Evolutionary conservation across 2,329 filamentous ascomycete species (phyloP).

Genomic region (Exophiala lecanii-corni): DNA sequence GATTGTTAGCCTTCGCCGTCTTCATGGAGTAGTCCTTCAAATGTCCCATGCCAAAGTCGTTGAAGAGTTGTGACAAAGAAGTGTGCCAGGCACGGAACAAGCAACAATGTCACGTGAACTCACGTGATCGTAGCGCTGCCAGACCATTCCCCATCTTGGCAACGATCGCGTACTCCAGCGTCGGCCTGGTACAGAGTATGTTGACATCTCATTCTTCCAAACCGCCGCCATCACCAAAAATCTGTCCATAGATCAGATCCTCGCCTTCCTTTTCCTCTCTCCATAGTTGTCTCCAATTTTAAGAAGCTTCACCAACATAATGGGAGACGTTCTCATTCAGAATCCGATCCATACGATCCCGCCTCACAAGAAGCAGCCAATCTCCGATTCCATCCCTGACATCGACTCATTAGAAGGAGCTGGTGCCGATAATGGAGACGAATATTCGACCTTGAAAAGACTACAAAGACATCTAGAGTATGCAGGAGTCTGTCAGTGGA

Average conservation of each 20-base stretch:
- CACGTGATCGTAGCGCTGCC: too few species aligned
- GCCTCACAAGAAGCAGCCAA: slow-evolving; percentile 75
- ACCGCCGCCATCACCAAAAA: too few species aligned
- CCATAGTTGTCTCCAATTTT: too few species aligned
- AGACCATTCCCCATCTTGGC: too few species aligned
- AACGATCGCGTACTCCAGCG: not conserved
- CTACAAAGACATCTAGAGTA: slow-evolving; percentile 94
- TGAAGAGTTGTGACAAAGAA: too few species aligned
- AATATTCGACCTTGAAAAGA: slow-evolving; percentile 94
- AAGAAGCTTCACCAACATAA: slow-evolving; percentile 35
- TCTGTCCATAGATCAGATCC: too few species aligned
- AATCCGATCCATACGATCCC: slow-evolving; percentile 68
- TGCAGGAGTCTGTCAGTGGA: slow-evolving; percentile 29
- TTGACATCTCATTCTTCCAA: not conserved
- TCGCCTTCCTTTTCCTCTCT: too few species aligned
- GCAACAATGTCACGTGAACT: too few species aligned
- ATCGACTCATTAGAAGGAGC: slow-evolving; percentile 86
- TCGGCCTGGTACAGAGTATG: not conserved
- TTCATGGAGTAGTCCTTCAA: too few species aligned
- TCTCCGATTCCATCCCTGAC: slow-evolving; percentile 74
- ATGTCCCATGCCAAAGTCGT: not conserved
- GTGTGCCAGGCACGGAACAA: too few species aligned
- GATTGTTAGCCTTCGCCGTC: too few species aligned
- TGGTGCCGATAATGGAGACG: slow-evolving; percentile 75
- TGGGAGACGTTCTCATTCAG: slow-evolving; percentile 87